Evolutionary conservation across 768 basidiomycete genomes (phyloP), one percentile per base, ranked within the genome.

Genomic region (Mycena vulgaris): DNA sequence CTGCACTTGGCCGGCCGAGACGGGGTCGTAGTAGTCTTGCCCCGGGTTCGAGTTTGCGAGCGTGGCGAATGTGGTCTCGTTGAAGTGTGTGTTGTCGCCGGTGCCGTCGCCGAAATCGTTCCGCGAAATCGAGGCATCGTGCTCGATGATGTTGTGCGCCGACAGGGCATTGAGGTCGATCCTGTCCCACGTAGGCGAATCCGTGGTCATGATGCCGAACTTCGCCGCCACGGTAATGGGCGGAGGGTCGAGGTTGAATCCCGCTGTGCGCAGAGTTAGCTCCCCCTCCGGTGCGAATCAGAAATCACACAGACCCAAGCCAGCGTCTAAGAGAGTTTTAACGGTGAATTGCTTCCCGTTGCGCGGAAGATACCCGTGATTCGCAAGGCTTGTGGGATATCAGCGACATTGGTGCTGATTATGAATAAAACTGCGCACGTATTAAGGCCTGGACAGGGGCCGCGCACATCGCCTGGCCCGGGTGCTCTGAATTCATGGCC

Each of bases 61-160:
- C 27, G 48, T 40, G 7, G 27, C 1, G 48, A 60, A 71, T 40
- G 45, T 56, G 3, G 48, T 53, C 47, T 71, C 70, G 60, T 71
- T 68, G 69, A 70, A 70, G 17, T 56, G 37, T 11, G 33, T 3
- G 55, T 63, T 67, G 53, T 71, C 70, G 31, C 70, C 70, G 16
- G 23, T 28, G 37, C 57, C 52, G 45, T 52, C 19, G 30, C 51
- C 51, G 2, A 56, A 45, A 40, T 71, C 70, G 5, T 37, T 39
- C 8, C 66, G 58, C 11, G 70, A 71, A 19, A 67, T 25, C 1
- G 66, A 67, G 11, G 61, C 66, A 45, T 71, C 65, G 51, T 68
- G 65, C 30, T 71, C 70, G 47, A 71, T 47, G 21, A 58, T 47
- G 27, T 56, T 66, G 49, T 71, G 49, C 28, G 66, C 63, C 21